Conservation (phyloP, 805 yeast species). For the Komagataella ulmi region DNA sequence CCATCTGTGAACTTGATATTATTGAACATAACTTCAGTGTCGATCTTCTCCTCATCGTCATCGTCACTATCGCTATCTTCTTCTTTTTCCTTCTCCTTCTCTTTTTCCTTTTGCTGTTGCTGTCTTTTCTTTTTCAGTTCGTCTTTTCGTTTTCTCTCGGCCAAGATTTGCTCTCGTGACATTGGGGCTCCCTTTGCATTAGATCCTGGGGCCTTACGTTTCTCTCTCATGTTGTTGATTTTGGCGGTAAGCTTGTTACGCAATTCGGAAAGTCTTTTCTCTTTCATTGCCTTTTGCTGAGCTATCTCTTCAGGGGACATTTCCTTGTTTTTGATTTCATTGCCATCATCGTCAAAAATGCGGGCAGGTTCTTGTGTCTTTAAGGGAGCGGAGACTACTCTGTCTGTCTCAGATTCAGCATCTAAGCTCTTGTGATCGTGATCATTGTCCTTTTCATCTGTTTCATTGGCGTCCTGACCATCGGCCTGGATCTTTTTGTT, state of each 20-base stretch:
- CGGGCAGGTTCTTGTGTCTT: constrained; percentile 11
- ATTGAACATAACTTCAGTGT: constrained; percentile 48
- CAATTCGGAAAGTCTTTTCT: constrained; percentile 48
- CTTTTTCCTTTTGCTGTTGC: constrained; percentile 13
- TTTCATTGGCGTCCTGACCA: constrained; percentile 14
- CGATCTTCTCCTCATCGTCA: constrained; percentile 19
- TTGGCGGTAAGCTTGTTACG: constrained; percentile 69
- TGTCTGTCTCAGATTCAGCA: constrained; percentile 10
- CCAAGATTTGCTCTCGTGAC: constrained; percentile 70
- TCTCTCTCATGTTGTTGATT: constrained; percentile 56
- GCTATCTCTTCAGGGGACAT: constrained; percentile 17
- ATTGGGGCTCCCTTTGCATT: constrained; percentile 69
- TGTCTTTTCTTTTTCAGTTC: constrained; percentile 20
- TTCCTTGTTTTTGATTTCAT: constrained; percentile 19
- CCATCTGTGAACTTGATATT: constrained; percentile 80
- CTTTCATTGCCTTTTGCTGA: constrained; percentile 35
- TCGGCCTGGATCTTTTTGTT: constrained; percentile 6
- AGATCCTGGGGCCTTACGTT: constrained; percentile 87
- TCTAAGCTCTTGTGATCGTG: not conserved
- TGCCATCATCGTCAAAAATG: constrained; percentile 65
- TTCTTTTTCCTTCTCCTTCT: constrained; percentile 19
- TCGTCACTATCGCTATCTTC: constrained; percentile 23
- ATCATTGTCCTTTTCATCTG: constrained; percentile 9
- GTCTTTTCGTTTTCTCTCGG: constrained; percentile 41
- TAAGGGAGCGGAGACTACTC: constrained; percentile 27